Evolutionary conservation across 192 early-diverging fungal species (phyloP), one percentile per base, ranked within the genome.

Genomic region (Mycoemilia scoparia): DNA sequence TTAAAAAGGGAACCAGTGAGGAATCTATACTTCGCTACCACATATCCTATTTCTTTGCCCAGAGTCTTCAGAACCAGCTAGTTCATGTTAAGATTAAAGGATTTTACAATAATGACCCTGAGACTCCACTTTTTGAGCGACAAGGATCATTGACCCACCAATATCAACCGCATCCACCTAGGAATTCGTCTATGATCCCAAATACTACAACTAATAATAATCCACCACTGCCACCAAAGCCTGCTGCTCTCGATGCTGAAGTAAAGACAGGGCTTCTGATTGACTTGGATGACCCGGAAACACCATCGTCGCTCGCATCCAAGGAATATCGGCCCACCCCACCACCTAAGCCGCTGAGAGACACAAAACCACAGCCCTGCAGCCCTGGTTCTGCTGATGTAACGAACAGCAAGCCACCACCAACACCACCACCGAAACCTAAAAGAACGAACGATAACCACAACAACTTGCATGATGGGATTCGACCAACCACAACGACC

Each of bases 51-150:
- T 15, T 61, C 36, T 61, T 61, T 34, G 58, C 58, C 6, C 40
- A 31, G 38, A 51, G 51, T 17, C 12, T 32, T 13, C 34, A 39
- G 15, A 47, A 38, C 36, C 44, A 49, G 6, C 38, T 55, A 34
- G 46, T 54, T 11, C 41, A 44, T n/a, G 49, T 51, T 7, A 52
- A 51, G 3, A 61, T 61, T 51, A 41, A 51, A 6, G 58, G 58
- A 3, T 51, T 61, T 17, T 35, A n/a, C n/a, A n/a, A n/a, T n/a
- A n/a, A n/a, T n/a, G n/a, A n/a, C n/a, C n/a, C 46, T 5, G 58
- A 61, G 32, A 51, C 58, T 0, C 39, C 34, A 16, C 43, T 52
- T 2, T 61, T 61, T 24, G 58, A 49, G 33, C 47, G 54, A 24
- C 36, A n/a, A n/a, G n/a, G n/a, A n/a, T n/a, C n/a, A n/a, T n/a